Base-by-base conservation (phyloP, 495 filamentous ascomycete genomes). In the Glonium stellatum region DNA sequence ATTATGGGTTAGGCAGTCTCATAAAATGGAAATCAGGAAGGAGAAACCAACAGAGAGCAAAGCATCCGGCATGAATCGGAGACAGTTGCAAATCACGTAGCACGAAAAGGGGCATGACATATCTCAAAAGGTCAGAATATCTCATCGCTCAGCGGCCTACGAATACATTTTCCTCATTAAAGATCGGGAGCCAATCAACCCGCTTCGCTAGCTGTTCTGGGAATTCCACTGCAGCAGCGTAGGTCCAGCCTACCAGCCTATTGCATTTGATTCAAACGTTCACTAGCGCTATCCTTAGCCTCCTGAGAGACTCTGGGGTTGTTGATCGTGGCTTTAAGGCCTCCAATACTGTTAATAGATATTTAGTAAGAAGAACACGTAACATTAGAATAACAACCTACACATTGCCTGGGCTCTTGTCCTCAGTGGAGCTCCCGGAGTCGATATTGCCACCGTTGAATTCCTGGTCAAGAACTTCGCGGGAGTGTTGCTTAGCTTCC, bases 281-380 rank as follows among this genome's bases (percentile, higher is more conserved):
- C 67, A 62, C 72, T 67, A 2, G 76, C 78, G 25, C 67, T 73
- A 49, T 76, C 69, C 67, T 78, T 79, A 11, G 78, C 77, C 52
- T 76, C 73, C 19, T 76, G 70, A 1, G 77, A 78, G 0, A 78
- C 78, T 34, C 76, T 71, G 4, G 76, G 77, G 57, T 79, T 80
- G 52, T 66, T 76, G 13, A 76, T 64, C 9, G 60, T 62, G 18
- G 60, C 60, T 34, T 62, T 62, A 21, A 62, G 50, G 25, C 54
- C 60, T 21, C 60, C 46, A 18, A 54, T 47, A 46, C 58, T 60
- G 22, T 34, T 34, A 31, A 3, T 5, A 4, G 44, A 18, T n/a
- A 53, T 11, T 35, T 12, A 54, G 12, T 13, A 11, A 60, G 21
- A 8, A 11, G 12, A 9, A n/a, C 11, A 31, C 15, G 0, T 51